Evolutionary conservation across 2,329 filamentous ascomycete genomes (phyloP).

Genomic region (Fusarium sacchari): DNA sequence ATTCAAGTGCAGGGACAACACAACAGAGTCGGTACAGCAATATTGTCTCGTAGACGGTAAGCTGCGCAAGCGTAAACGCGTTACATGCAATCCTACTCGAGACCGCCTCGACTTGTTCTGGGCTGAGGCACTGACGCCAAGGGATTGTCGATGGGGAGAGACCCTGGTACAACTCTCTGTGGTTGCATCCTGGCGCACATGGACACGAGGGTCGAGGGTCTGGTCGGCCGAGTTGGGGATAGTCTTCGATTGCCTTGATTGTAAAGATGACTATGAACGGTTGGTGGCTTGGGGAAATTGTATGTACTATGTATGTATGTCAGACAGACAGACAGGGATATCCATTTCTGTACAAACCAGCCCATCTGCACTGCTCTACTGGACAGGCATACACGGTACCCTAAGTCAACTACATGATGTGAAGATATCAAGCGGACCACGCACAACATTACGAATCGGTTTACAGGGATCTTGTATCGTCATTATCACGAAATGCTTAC

Average conservation of each 20-base stretch:
- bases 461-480: conserved; percentile 4
- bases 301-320: conserved; percentile 2
- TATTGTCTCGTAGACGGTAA: conserved; percentile 14
- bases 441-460: background rate
- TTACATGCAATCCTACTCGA: conserved; percentile 28
- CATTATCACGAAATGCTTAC: conserved; percentile 9
- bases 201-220: conserved; percentile 31
- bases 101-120: conserved; percentile 14
- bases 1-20: conserved; percentile 19
- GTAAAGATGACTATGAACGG: conserved; percentile 32
- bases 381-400: background rate
- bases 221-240: conserved; percentile 34
- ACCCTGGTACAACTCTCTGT: conserved; percentile 27
- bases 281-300: conserved; percentile 33
- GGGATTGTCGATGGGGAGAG: conserved; percentile 11
- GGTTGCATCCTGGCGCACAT: conserved; percentile 36
- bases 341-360: background rate
- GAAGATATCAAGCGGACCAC: background rate
- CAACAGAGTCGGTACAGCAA: background rate
- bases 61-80: conserved; percentile 39
- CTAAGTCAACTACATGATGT: conserved; percentile 14
- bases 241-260: conserved; percentile 41
- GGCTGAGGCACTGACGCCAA: conserved; percentile 30
- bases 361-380: background rate
- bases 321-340: conserved; percentile 34